Evolutionary conservation across 1,139 yeast species (phyloP).

Genomic region (Blastobotrys apis): DNA sequence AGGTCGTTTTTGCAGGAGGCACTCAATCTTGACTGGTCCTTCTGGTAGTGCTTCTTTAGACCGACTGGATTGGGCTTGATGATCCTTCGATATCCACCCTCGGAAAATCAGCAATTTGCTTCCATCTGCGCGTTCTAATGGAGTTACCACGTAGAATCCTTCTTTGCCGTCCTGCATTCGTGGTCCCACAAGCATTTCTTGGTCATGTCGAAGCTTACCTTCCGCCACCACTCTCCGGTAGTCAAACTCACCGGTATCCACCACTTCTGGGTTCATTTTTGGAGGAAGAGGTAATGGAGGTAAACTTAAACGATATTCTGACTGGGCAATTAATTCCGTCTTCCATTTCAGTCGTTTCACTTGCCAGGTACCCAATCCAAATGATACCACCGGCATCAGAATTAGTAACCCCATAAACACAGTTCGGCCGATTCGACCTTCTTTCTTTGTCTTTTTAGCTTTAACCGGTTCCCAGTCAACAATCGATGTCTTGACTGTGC

Average conservation of each 20-base stretch:
- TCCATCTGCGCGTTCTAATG: conserved; percentile 71
- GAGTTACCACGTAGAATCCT: conserved; percentile 80
- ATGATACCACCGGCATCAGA: conserved; percentile 84
- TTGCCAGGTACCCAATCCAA: conserved; percentile 93
- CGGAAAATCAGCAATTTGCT: conserved; percentile 73
- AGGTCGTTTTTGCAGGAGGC: conserved; percentile 71
- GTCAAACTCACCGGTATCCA: conserved; percentile 65
- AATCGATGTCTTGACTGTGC: conserved; percentile 48
- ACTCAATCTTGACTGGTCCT: conserved; percentile 69
- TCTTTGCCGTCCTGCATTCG: conserved; percentile 67
- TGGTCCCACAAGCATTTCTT: conserved; percentile 93
- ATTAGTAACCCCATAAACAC: conserved; percentile 39
- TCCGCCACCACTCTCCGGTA: conserved; percentile 68
- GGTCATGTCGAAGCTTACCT: conserved; percentile 77
- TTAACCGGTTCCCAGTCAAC: conserved; percentile 81
- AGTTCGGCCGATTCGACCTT: conserved; percentile 40
- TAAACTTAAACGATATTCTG: conserved; percentile 75
- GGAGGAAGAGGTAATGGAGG: conserved; percentile 69
- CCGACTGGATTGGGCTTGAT: conserved; percentile 58
- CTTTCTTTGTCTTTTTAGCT: conserved; percentile 46
- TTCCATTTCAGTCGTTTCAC: conserved; percentile 83
- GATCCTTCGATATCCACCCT: conserved; percentile 85
- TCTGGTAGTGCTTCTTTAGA: conserved; percentile 59
- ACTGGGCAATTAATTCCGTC: conserved; percentile 69
- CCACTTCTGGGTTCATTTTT: conserved; percentile 33